Evolutionary conservation across 1,284 basidiomycete genomes (phyloP), one percentile per base, ranked within the genome.

Genomic region (Vanrija sp.): DNA sequence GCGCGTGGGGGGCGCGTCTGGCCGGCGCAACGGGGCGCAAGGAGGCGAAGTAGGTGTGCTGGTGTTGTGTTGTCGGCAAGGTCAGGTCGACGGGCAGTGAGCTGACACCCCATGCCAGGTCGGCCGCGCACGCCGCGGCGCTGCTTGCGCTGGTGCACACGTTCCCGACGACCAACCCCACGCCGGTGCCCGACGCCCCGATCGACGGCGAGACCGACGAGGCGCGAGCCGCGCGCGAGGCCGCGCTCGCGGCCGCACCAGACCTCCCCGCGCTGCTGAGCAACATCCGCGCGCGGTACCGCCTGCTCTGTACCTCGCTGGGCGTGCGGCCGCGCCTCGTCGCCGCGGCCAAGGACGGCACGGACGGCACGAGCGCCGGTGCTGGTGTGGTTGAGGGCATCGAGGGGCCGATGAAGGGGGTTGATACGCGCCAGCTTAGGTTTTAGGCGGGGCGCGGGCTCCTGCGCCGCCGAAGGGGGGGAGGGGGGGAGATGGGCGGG

Each of bases 201-300:
- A 54, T 46, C 46, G 34, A 58, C 21, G 18, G 38, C 9, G 48
- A 51, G 39, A 25, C 52, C 25, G 38, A 48, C 46, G 45, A 26
- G 46, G 42, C 21, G 19, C 43, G 25, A 14, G n/a, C 26, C 8
- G 6, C 29, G 10, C 43, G 28, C 1, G 42, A 21, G 5, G 57
- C 42, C 0, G 43, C 34, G 2, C 43, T 18, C 16, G 42, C 23
- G 0, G 44, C 79, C 18, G 46, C 28, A 7, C 49, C 48, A 1
- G 85, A 87, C 43, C 64, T 91, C 26, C 77, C 84, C 10, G 83
- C 83, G 52, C 83, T 93, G 23, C 83, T 95, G 57, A 84, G 86
- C 42, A 85, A 88, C 62, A 94, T 96, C 60, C 84, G 91, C 29
- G 90, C 92, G 3, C 83, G 89, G 64, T 96, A 97, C 77, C 88